A percentile compares a stretch with the other conserved stretches of the same genome.
phyloP scores from a whole-genome alignment of 179 eudicot species.

The Sideroxylon spinosum region DNA sequence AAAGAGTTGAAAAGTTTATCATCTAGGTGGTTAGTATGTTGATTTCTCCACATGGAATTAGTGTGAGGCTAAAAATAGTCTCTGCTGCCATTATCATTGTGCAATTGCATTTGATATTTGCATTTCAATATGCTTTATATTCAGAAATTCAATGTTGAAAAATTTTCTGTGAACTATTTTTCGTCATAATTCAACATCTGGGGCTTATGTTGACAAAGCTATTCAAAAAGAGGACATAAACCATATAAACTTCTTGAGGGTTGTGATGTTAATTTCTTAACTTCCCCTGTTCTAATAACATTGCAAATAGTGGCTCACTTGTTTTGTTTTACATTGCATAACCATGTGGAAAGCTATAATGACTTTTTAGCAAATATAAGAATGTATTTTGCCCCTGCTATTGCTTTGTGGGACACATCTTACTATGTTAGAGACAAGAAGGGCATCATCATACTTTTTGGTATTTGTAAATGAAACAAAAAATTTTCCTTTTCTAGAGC shows the following conservation, averaged over 20 bases:
- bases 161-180: neutral
- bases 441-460: conserved; percentile 20
- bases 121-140: neutral
- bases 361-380: conserved; percentile 44
- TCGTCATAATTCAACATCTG: conserved; percentile 21
- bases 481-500: neutral
- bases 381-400: conserved; percentile 40
- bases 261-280: too few relatives aligned
- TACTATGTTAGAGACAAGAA: conserved; percentile 38
- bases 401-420: conserved; percentile 43
- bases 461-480: conserved; percentile 16
- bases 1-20: neutral
- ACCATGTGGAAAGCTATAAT: conserved; percentile 47
- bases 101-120: neutral
- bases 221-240: too few relatives aligned
- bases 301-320: neutral
- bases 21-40: neutral
- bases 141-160: neutral
- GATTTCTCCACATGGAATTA: neutral
- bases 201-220: conserved; percentile 18
- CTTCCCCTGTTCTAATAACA: too few relatives aligned
- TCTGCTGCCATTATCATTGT: neutral
- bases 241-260: too few relatives aligned
- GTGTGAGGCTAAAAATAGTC: neutral
- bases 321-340: too few relatives aligned